Conservation (phyloP, 176 grass and related monocot species). For the Cymbopogon citratus region DNA sequence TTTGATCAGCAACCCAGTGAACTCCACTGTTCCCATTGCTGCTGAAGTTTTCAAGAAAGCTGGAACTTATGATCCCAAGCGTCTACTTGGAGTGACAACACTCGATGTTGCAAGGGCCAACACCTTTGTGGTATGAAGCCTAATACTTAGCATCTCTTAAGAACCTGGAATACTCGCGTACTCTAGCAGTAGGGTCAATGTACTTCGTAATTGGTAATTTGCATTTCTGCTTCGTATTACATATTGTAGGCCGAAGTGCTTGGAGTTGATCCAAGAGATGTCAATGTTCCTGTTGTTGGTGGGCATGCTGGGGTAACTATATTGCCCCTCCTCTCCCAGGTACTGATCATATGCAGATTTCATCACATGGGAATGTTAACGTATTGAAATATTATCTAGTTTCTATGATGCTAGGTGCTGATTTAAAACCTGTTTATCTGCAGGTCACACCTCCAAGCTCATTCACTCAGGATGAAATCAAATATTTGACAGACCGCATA, state of each 20-base stretch:
- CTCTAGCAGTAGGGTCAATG: neutral
- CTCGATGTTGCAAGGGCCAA: slow-evolving; percentile 98
- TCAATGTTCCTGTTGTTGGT: slow-evolving; percentile 73
- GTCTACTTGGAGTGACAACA: slow-evolving; percentile 88
- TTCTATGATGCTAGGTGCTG: neutral
- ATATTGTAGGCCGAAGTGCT: slow-evolving; percentile 79
- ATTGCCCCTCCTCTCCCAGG: slow-evolving; percentile 73
- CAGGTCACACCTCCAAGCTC: slow-evolving; percentile 59
- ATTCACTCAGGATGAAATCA: slow-evolving; percentile 81
- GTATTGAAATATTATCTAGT: neutral
- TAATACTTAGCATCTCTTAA: neutral
- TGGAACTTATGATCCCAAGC: slow-evolving; percentile 82
- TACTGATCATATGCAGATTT: neutral
- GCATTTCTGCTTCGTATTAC: slow-evolving; percentile 4
- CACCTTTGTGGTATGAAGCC: slow-evolving; percentile 85
- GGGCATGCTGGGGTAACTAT: slow-evolving; percentile 79
- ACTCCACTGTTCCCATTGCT: slow-evolving; percentile 95
- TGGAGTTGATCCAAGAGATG: slow-evolving; percentile 81
- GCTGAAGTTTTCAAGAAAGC: slow-evolving; percentile 98
- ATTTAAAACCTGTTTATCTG: neutral
- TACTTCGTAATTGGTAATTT: neutral
- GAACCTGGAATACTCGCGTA: neutral
- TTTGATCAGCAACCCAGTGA: slow-evolving; percentile 96
- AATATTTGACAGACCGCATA: slow-evolving; percentile 80
- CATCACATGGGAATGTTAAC: neutral